These are phyloP conservation scores for Flaveria floridana DNA, from an alignment of 140 eudicot genomes.

Conservation along the genomic window DNA sequence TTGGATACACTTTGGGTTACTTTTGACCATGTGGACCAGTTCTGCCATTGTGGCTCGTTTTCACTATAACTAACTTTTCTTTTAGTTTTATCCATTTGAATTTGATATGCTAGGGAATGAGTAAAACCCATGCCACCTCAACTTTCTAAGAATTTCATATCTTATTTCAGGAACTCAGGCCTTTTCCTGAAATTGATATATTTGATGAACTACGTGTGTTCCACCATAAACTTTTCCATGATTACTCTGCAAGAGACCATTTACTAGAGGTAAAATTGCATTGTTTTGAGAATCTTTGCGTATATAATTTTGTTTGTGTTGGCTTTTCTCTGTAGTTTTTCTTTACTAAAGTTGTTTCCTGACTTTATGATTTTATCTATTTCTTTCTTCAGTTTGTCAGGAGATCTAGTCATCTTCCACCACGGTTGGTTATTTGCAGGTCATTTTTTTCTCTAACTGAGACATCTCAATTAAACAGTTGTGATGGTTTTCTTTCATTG, in stretches of 20 bases:
- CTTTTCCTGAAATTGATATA: slow-evolving; percentile 64
- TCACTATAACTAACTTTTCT: not conserved
- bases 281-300: slow-evolving; percentile 4
- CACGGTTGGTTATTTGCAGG: slow-evolving; percentile 78
- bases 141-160: slow-evolving; percentile 3
- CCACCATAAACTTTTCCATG: slow-evolving; percentile 56
- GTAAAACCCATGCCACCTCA: not conserved
- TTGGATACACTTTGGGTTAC: not conserved
- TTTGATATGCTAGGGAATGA: slow-evolving; percentile 7
- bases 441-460: slow-evolving; percentile 30
- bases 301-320: not conserved
- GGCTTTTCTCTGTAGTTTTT: slow-evolving; percentile 2
- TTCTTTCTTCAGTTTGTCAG: slow-evolving; percentile 56
- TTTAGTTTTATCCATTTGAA: not conserved
- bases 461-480: not conserved
- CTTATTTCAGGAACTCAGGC: slow-evolving; percentile 70
- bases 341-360: not conserved
- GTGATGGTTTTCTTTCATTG: slow-evolving; percentile 3
- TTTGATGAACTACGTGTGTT: slow-evolving; percentile 61
- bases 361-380: slow-evolving; percentile 3
- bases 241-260: slow-evolving; percentile 83
- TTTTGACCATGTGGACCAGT: slow-evolving; percentile 2
- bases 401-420: slow-evolving; percentile 78
- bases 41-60: not conserved
- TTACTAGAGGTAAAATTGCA: slow-evolving; percentile 56